phyloP scores from a whole-genome alignment of 1,284 basidiomycete species.

The Moesziomyces aphidis region DNA sequence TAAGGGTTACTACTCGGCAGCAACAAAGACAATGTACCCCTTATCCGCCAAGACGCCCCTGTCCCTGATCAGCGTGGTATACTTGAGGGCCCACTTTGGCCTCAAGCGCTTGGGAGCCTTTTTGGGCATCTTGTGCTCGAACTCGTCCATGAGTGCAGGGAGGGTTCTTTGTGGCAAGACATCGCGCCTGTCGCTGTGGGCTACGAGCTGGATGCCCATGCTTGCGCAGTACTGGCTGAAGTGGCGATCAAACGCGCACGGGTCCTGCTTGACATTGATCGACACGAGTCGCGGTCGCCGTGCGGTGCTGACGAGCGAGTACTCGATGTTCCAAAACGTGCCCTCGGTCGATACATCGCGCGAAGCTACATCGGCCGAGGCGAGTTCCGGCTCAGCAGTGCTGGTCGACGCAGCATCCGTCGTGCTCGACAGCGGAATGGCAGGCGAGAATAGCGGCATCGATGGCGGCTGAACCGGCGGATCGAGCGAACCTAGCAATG shows the following conservation, averaged over 20 bases:
- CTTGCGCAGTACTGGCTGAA: constrained; percentile 50
- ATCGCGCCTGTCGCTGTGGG: constrained; percentile 51
- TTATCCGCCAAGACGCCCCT: constrained; percentile 59
- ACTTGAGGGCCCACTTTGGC: constrained; percentile 58
- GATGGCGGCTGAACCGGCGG: constrained; percentile 29
- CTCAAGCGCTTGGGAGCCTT: constrained; percentile 7
- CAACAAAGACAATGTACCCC: constrained; percentile 40
- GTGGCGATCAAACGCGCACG: constrained; percentile 44
- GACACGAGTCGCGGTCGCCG: constrained; percentile 46
- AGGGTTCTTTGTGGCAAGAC: constrained; percentile 50
- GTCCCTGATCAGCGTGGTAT: constrained; percentile 57
- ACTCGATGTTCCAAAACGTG: constrained; percentile 38
- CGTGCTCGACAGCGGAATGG: constrained; percentile 35
- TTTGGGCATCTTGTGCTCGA: constrained; percentile 42
- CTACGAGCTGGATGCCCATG: constrained; percentile 49
- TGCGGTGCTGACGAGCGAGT: constrained; percentile 26
- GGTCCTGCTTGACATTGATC: constrained; percentile 56
- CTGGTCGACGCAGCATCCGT: constrained; percentile 19
- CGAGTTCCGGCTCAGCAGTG: constrained; percentile 9
- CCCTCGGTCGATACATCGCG: constrained; percentile 3
- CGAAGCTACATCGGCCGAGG: constrained; percentile 16
- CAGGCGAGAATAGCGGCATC: constrained; percentile 28
- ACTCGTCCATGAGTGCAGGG: constrained; percentile 53
- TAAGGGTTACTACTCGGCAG: constrained; percentile 5
- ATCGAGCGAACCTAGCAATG: constrained; percentile 15